Evolutionary conservation across 2,329 filamentous ascomycete species (phyloP).

Genomic region (Exophiala phaeomuriformis): DNA sequence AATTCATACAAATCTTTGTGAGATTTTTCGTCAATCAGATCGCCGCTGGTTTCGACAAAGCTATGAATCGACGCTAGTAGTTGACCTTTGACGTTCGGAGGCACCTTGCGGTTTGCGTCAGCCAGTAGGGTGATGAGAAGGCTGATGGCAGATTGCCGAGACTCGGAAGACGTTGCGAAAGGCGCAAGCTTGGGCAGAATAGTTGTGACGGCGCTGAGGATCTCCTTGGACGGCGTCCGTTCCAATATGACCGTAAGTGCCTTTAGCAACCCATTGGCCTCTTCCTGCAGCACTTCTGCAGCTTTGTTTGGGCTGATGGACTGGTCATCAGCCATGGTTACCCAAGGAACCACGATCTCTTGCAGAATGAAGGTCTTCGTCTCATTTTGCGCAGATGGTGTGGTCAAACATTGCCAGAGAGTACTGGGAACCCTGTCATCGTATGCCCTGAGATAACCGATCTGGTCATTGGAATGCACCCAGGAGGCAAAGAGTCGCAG

Average conservation of each 20-base stretch:
- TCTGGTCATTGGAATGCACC: conserved; percentile 60
- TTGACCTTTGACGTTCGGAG: conserved; percentile 22
- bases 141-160: conserved; percentile 11
- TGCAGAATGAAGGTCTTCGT: conserved; percentile 76
- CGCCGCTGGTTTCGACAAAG: conserved; percentile 8
- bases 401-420: conserved; percentile 63
- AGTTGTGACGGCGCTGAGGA: conserved; percentile 17
- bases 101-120: conserved; percentile 10
- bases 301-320: conserved; percentile 47
- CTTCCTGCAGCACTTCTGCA: conserved; percentile 8
- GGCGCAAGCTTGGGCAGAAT: conserved; percentile 18
- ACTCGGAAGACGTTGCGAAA: conserved; percentile 14
- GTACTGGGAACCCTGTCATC: conserved; percentile 56
- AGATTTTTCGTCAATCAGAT: conserved; percentile 46
- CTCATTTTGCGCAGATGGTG: conserved; percentile 71
- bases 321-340: conserved; percentile 40
- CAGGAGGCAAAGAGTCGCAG: conserved; percentile 75
- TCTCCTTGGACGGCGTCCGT: conserved; percentile 16
- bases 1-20: conserved; percentile 63
- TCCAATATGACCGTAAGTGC: conserved; percentile 72
- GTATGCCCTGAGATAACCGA: conserved; percentile 61
- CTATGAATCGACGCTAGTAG: conserved; percentile 17
- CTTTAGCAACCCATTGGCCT: conserved; percentile 52
- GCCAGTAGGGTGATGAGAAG: conserved; percentile 39
- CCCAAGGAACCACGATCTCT: conserved; percentile 55